Percentiles rank a stretch among this genome's conserved stretches.
Conservation (phyloP, 2,329 filamentous ascomycete genomes). For the Diaporthe citri region DNA sequence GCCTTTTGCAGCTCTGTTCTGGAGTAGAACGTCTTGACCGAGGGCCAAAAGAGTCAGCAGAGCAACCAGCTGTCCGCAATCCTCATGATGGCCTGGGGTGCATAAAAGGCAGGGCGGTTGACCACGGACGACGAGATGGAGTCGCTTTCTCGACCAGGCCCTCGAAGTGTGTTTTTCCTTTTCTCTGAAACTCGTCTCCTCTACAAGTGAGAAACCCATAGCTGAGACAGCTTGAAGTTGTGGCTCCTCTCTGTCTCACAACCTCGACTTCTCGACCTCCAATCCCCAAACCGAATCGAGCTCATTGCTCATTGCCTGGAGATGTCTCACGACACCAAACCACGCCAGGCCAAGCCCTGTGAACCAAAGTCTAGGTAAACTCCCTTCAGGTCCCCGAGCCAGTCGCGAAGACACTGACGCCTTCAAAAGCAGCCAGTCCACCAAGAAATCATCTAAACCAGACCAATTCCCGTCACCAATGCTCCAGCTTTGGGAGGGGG, state of each 20-base stretch:
- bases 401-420: background rate
- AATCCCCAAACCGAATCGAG: background rate
- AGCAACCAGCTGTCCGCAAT: constrained; percentile 6
- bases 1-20: constrained; percentile 34
- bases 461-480: constrained; percentile 31
- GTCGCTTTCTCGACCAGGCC: constrained; percentile 9
- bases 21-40: constrained; percentile 29
- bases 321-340: constrained; percentile 37
- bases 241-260: constrained; percentile 2
- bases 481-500: constrained; percentile 37
- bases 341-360: constrained; percentile 17
- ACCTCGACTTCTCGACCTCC: background rate
- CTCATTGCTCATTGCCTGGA: background rate
- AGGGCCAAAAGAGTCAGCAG: constrained; percentile 24
- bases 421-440: background rate
- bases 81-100: constrained; percentile 13
- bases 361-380: constrained; percentile 30
- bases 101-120: constrained; percentile 15
- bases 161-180: constrained; percentile 21
- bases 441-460: background rate
- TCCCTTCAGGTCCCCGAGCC: background rate
- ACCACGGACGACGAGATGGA: background rate
- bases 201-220: constrained; percentile 3
- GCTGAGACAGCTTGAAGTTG: constrained; percentile 13
- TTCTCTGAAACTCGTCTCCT: constrained; percentile 14